Evolutionary conservation across 1,284 basidiomycete species (phyloP).

Genomic region (Melampsora larici-populina): DNA sequence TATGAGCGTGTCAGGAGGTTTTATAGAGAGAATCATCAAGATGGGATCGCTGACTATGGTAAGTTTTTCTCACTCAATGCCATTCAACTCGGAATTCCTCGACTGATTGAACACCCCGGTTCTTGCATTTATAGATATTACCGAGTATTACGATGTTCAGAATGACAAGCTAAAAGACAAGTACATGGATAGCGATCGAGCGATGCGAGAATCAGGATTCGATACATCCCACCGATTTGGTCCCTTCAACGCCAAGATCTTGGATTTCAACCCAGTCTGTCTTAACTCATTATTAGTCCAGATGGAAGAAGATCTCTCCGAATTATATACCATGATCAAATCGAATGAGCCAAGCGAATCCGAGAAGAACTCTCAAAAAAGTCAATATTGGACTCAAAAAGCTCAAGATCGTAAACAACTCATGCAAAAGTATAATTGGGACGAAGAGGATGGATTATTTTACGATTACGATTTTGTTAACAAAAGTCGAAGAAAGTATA

Average conservation of each 20-base stretch:
- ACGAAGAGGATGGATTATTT: slow-evolving; percentile 23
- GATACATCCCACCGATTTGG: slow-evolving; percentile 34
- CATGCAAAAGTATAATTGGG: slow-evolving; percentile 29
- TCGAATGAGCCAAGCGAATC: neutral
- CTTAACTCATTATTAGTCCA: too few relatives aligned
- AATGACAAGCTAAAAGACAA: slow-evolving; percentile 19
- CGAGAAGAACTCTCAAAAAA: neutral
- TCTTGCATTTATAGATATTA: slow-evolving; percentile 16
- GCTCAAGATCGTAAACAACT: neutral
- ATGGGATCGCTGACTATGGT: slow-evolving; percentile 36
- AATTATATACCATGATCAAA: slow-evolving; percentile 12
- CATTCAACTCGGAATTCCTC: neutral
- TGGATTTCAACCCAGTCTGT: slow-evolving; percentile 40
- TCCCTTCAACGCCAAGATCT: slow-evolving; percentile 33
- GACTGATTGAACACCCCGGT: too few relatives aligned
- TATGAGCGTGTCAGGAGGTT: slow-evolving; percentile 26
- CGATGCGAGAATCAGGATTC: slow-evolving; percentile 37
- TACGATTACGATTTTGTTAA: slow-evolving; percentile 36
- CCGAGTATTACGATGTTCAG: slow-evolving; percentile 27
- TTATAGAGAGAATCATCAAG: too few relatives aligned
- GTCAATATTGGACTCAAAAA: too few relatives aligned
- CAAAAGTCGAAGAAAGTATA: slow-evolving; percentile 12
- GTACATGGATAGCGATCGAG: slow-evolving; percentile 41
- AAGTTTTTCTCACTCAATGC: neutral
- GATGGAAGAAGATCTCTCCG: slow-evolving; percentile 33